These are phyloP conservation scores for Mrakia frigida DNA, from an alignment of 768 basidiomycete species.

Conservation along the genomic window DNA sequence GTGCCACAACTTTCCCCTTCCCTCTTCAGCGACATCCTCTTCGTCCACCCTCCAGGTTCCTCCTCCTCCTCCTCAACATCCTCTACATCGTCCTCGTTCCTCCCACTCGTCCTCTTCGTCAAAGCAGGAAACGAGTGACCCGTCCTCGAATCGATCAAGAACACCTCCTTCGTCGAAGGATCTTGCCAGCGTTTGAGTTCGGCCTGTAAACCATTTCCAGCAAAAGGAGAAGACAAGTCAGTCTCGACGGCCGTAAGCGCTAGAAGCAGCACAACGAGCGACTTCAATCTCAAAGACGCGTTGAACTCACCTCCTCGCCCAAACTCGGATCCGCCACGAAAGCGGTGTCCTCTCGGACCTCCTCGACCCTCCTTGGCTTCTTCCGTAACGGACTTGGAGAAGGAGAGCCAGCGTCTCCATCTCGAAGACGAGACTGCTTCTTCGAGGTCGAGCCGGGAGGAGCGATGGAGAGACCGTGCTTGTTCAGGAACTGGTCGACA, in stretches of 20 bases:
- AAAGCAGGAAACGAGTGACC: constrained; percentile 58
- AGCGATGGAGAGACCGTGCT: constrained; percentile 54
- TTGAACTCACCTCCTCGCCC: neutral
- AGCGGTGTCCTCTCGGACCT: neutral
- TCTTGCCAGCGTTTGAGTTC: constrained; percentile 54
- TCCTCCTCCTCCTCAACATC: neutral
- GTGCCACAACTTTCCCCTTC: too few species aligned
- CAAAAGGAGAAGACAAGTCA: neutral
- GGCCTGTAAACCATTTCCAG: neutral
- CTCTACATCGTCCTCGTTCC: too few species aligned
- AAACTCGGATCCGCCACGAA: neutral
- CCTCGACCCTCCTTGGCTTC: neutral
- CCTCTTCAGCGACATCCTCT: neutral
- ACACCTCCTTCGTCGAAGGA: constrained; percentile 56
- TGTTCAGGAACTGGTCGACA: constrained; percentile 59
- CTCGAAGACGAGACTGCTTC: neutral
- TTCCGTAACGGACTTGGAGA: constrained; percentile 5
- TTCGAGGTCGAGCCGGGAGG: neutral
- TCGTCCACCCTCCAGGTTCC: neutral
- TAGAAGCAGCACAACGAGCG: too few species aligned
- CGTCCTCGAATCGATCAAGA: constrained; percentile 61
- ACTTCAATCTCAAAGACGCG: too few species aligned
- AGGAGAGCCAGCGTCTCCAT: neutral
- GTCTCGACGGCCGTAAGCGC: too few species aligned
- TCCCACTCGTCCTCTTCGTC: constrained; percentile 29